Percentiles rank a stretch among this genome's conserved stretches.
Conservation (phyloP, 495 filamentous ascomycete genomes). For the Penicillium daleae region DNA sequence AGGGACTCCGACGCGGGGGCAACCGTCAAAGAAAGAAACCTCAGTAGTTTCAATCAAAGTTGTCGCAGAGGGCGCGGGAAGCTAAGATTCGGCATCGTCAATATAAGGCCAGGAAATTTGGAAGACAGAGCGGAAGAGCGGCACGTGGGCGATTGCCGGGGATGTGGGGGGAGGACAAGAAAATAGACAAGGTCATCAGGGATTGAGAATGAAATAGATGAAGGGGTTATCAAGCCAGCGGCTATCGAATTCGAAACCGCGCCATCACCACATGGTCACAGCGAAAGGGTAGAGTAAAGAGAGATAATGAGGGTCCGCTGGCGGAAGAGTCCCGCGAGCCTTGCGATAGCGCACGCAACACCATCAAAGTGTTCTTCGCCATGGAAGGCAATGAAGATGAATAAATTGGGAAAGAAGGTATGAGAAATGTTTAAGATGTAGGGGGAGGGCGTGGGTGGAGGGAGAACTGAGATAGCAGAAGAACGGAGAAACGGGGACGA, state of each 20-base stretch:
- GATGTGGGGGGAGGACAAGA: conserved; percentile 15
- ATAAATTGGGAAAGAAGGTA: conserved; percentile 25
- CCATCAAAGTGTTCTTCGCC: conserved; percentile 12
- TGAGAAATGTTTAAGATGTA: conserved; percentile 21
- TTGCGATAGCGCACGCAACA: conserved; percentile 30
- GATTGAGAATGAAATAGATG: conserved; percentile 21
- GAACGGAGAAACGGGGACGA: conserved; percentile 28
- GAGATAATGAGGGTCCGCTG: conserved; percentile 23
- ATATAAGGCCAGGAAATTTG: conserved; percentile 42
- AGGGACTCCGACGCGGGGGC: conserved; percentile 1
- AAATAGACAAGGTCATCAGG: conserved; percentile 24
- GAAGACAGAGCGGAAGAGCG: conserved; percentile 27
- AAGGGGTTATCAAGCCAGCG: conserved; percentile 14
- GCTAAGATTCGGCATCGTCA: conserved; percentile 47
- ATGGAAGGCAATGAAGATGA: conserved; percentile 18
- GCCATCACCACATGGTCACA: conserved; percentile 12
- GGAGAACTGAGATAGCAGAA: conserved; percentile 17
- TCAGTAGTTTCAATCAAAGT: neutral
- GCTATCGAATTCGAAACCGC: conserved; percentile 3
- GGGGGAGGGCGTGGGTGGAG: conserved; percentile 15
- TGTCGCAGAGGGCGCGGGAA: conserved; percentile 24
- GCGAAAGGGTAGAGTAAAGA: conserved; percentile 18
- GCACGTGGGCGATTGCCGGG: conserved; percentile 21
- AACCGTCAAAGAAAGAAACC: conserved; percentile 10
- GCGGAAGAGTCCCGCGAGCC: conserved; percentile 23